A percentile compares a stretch with the other conserved stretches of the same genome.
These are phyloP conservation scores for Prosopis cineraria DNA, from an alignment of 306 rosid genomes.

Conservation along the genomic window DNA sequence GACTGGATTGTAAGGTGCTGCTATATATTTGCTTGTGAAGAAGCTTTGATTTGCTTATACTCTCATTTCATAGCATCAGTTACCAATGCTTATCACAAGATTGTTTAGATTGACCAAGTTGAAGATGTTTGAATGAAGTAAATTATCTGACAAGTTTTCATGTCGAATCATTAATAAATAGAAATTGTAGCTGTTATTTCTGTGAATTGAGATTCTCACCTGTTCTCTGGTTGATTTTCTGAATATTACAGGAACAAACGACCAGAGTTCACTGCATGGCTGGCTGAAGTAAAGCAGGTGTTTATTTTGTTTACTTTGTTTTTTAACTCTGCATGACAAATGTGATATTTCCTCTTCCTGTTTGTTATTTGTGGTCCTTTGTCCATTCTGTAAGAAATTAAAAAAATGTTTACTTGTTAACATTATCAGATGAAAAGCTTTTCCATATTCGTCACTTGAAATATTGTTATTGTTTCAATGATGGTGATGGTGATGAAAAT, in stretches of 20 bases:
- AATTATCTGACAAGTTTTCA: constrained; percentile 2
- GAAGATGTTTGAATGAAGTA: constrained; percentile 1
- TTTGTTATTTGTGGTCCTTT: not conserved
- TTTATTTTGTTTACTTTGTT: constrained; percentile 36
- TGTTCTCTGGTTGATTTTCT: constrained; percentile 34
- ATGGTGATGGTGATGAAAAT: not conserved
- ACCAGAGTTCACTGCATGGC: constrained; percentile 98
- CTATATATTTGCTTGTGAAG: not conserved
- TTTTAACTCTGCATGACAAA: constrained; percentile 3
- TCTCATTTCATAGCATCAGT: constrained; percentile 11
- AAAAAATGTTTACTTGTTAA: not conserved
- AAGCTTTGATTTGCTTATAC: constrained; percentile 23
- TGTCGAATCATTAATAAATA: constrained; percentile 10
- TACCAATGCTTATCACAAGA: not conserved
- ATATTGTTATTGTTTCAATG: not conserved
- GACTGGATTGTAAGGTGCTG: not conserved
- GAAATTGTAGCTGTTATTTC: constrained; percentile 32
- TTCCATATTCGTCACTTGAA: not conserved
- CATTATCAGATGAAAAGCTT: not conserved
- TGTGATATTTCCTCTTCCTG: not conserved
- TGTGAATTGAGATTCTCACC: constrained; percentile 33
- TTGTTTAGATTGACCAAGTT: constrained; percentile 7
- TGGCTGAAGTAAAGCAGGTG: constrained; percentile 90
- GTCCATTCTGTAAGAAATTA: constrained; percentile 10
- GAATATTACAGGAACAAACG: constrained; percentile 78